Evolutionary conservation across 495 filamentous ascomycete species (phyloP).

Genomic region (Trichoderma reesei): DNA sequence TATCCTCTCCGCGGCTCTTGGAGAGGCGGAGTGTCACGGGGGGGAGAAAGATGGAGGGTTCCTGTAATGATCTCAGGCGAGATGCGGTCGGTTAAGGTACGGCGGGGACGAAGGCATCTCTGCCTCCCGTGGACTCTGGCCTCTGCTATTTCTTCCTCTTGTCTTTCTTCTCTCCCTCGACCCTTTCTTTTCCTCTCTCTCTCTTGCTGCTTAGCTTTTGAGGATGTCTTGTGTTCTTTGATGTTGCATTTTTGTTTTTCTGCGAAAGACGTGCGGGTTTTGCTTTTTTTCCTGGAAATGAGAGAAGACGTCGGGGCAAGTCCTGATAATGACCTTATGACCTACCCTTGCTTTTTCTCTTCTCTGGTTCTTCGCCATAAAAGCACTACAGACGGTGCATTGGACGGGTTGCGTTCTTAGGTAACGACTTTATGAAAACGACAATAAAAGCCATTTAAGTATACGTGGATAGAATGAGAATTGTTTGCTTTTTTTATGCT

Average conservation of each 20-base stretch:
- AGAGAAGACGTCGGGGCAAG: conserved; percentile 17
- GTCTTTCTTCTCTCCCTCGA: conserved; percentile 12
- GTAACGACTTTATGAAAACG: conserved; percentile 33
- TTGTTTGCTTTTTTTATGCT: too few relatives aligned
- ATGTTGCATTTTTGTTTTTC: too few relatives aligned
- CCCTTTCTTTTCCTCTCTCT: conserved; percentile 14
- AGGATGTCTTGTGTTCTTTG: too few relatives aligned
- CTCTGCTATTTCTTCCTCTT: conserved; percentile 15
- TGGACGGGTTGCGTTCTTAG: conserved; percentile 17
- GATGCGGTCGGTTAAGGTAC: conserved; percentile 9
- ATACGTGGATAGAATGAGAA: conserved; percentile 8
- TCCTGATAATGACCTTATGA: conserved; percentile 29
- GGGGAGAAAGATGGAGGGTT: neutral
- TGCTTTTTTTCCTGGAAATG: conserved; percentile 14
- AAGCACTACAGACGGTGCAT: conserved; percentile 12
- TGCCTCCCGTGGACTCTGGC: conserved; percentile 12
- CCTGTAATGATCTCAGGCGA: conserved; percentile 14
- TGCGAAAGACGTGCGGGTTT: conserved; percentile 20
- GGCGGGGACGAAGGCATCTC: too few relatives aligned
- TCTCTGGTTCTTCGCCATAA: conserved; percentile 9
- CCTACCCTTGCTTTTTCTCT: conserved; percentile 23
- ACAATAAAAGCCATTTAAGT: conserved; percentile 26
- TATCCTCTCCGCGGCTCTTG: neutral
- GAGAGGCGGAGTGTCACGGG: neutral
- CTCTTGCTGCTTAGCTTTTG: conserved; percentile 26